Evolutionary conservation across 2,329 filamentous ascomycete genomes (phyloP).

Genomic region (Penicillium sp.): DNA sequence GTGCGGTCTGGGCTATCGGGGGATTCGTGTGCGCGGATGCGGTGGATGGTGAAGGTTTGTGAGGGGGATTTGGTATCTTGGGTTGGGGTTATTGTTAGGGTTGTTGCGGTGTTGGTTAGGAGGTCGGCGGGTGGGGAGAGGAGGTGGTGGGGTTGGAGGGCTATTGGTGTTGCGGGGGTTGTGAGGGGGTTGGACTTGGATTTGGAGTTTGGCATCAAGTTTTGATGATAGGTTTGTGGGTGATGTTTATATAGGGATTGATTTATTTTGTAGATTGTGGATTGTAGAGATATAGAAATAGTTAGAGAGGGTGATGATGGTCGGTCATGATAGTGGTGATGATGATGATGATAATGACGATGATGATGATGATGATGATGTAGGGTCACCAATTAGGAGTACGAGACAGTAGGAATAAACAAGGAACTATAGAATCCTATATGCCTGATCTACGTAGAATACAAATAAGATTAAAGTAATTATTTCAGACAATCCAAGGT

Average conservation of each 20-base stretch:
- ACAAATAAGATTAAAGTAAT: not conserved
- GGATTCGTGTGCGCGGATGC: conserved; percentile 14
- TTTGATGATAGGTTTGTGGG: not conserved
- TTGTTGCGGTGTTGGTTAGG: conserved; percentile 19
- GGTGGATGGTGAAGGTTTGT: conserved; percentile 11
- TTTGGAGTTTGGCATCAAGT: not conserved
- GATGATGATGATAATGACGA: too few species aligned
- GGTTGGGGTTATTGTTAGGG: conserved; percentile 13
- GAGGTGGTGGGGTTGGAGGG: conserved; percentile 18
- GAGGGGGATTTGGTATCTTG: conserved; percentile 13
- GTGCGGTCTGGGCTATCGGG: conserved; percentile 10
- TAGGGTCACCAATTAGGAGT: not conserved
- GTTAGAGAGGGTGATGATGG: not conserved
- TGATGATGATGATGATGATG: not conserved
- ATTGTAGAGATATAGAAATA: not conserved
- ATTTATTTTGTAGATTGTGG: not conserved
- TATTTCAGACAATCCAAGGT: not conserved
- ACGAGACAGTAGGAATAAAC: not conserved
- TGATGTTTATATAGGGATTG: not conserved
- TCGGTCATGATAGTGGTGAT: too few species aligned
- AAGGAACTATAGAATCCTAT: not conserved
- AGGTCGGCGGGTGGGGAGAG: conserved; percentile 18
- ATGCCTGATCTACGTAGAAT: not conserved
- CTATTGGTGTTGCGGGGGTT: conserved; percentile 18
- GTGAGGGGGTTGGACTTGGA: conserved; percentile 8